These are phyloP conservation scores for Flaveria ramosissima DNA, from an alignment of 129 eudicot genomes.

Conservation along the genomic window DNA sequence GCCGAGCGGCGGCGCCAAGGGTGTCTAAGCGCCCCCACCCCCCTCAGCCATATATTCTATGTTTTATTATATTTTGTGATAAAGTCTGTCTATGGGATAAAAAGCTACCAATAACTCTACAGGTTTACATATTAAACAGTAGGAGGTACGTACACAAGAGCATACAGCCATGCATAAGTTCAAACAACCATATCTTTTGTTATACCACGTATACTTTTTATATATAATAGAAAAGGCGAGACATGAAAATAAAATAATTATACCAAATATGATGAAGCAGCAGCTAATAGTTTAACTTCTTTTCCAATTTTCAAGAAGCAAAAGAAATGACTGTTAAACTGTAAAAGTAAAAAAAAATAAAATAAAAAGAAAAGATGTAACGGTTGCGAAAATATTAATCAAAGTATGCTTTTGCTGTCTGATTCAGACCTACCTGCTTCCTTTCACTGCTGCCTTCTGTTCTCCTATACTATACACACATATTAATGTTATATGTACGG, in stretches of 20 bases:
- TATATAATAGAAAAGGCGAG: neutral
- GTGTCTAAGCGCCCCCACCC: no score
- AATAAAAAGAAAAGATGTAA: neutral
- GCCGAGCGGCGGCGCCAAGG: no score
- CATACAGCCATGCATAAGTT: no score
- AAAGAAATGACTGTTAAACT: slow-evolving; percentile 33
- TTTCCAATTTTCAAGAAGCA: slow-evolving; percentile 3
- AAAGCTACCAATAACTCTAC: no score
- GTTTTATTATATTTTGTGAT: no score
- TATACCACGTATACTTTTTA: no score
- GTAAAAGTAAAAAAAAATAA: slow-evolving; percentile 1
- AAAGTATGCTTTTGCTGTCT: slow-evolving; percentile 18
- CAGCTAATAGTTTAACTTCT: neutral
- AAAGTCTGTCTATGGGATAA: no score
- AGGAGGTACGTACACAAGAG: no score
- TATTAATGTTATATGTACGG: neutral
- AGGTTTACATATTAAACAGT: no score
- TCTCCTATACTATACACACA: neutral
- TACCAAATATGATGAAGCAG: neutral
- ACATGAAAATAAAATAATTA: neutral
- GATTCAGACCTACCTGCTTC: slow-evolving; percentile 20
- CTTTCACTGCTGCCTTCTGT: slow-evolving; percentile 20
- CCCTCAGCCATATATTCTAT: no score
- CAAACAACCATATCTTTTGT: no score
- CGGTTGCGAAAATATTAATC: neutral